A percentile compares a stretch with the other conserved stretches of the same genome.
These are phyloP conservation scores for Dendrocalamus latiflorus DNA, from an alignment of 202 grass and related monocot species.

Conservation along the genomic window DNA sequence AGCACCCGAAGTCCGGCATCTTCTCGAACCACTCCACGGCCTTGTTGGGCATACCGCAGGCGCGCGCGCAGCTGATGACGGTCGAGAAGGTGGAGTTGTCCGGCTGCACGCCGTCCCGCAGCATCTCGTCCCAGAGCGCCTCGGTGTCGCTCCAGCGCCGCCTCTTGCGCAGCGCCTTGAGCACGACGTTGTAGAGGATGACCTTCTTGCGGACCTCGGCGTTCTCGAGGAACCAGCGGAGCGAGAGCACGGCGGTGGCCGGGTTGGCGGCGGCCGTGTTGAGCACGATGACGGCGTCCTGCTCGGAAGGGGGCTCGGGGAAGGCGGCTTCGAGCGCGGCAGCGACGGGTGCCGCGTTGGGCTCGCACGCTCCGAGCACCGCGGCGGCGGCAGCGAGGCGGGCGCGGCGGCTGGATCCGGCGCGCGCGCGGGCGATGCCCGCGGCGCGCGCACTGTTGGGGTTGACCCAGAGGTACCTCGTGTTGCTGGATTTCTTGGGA, in stretches of 20 bases:
- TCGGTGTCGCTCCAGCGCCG: constrained; percentile 60
- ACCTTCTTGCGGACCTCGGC: constrained; percentile 52
- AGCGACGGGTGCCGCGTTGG: constrained; percentile 27
- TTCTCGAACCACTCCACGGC: constrained; percentile 94
- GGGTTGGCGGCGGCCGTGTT: constrained; percentile 39
- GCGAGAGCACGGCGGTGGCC: constrained; percentile 47
- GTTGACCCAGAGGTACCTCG: constrained; percentile 79
- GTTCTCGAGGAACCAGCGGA: constrained; percentile 68
- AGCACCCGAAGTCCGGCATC: constrained; percentile 65
- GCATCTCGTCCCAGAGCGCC: constrained; percentile 67
- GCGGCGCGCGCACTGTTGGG: constrained; percentile 75
- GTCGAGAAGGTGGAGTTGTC: constrained; percentile 85
- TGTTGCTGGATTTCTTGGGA: constrained; percentile 3
- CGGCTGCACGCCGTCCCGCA: constrained; percentile 49
- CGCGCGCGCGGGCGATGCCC: constrained; percentile 23
- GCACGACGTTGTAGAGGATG: constrained; percentile 82
- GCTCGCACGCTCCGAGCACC: constrained; percentile 37
- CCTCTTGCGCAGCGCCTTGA: constrained; percentile 69
- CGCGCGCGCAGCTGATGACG: constrained; percentile 68
- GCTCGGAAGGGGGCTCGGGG: constrained; percentile 50
- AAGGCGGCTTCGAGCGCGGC: constrained; percentile 43
- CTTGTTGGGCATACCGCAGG: constrained; percentile 54
- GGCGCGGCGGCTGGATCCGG: constrained; percentile 39
- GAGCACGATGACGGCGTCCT: constrained; percentile 82
- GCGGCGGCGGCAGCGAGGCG: constrained; percentile 33